Evolutionary conservation across 1,139 yeast genomes (phyloP), one percentile per base, ranked within the genome.

Genomic region (Pichia norvegensis): DNA sequence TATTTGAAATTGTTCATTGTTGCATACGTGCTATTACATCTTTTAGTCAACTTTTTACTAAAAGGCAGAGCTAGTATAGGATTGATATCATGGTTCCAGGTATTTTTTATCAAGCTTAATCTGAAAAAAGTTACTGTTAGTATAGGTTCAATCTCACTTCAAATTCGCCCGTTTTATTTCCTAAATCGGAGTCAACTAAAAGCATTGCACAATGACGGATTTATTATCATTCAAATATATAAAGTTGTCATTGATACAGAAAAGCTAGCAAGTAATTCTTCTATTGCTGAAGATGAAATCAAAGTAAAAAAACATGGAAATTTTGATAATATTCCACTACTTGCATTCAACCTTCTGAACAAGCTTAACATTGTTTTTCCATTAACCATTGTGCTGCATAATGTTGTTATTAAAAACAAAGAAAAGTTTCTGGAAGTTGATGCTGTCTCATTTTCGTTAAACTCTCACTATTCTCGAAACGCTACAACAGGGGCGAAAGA

Each of bases 21-120:
- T 25, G 35, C 20, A 8, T 31, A 31, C 11, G 14, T 17, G 16
- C 16, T 31, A 31, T 16, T 31, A 8, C 35, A 31, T 16, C 17
- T 36, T 21, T 13, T 17, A 4, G 11, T 23, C 21, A 22, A 36
- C n/a, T 6, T 36, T 17, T 36, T 33, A 29, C 47, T 46, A 1
- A 36, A 41, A 23, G 50, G 51, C 6, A 51, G 40, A 42, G 46
- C 45, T 14, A 42, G 49, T 17, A 39, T 55, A 19, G 58, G 56
- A 2, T 44, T 53, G 11, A 44, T 53, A 7, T 52, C 56, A 4
- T 53, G 56, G 57, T 33, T 53, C 9, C 49, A 48, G 16, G 33
- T 53, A 14, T 40, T 51, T 3, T 42, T 50, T 41, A 44, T 54
- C 3, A 41, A 46, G 4, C 23, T 50, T 10, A 42, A 46, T n/a